Evolutionary conservation across 495 filamentous ascomycete genomes (phyloP).

Genomic region (Hypoxylon fragiforme): DNA sequence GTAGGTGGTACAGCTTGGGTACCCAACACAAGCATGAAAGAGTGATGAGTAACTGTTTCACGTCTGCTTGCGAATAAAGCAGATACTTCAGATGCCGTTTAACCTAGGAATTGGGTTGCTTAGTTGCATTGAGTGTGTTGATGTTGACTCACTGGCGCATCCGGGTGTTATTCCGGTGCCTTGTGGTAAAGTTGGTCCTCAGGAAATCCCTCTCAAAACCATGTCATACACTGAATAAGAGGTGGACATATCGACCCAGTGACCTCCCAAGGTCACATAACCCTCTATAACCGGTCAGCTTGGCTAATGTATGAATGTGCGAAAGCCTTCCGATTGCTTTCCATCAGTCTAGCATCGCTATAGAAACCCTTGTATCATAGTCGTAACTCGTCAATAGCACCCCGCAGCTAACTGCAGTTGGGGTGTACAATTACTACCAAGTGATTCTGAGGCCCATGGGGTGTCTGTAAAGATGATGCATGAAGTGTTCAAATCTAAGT

Average conservation of each 20-base stretch:
- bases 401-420: constrained; percentile 10
- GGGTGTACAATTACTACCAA: constrained; percentile 8
- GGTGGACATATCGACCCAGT: not conserved
- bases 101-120: too few relatives aligned
- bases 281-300: constrained; percentile 7
- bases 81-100: too few relatives aligned
- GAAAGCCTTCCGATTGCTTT: not conserved
- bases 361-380: too few relatives aligned
- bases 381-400: constrained; percentile 22
- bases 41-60: too few relatives aligned
- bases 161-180: too few relatives aligned
- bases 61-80: too few relatives aligned
- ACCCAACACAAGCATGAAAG: too few relatives aligned
- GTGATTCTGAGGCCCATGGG: constrained; percentile 12
- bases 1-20: not conserved
- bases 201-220: not conserved
- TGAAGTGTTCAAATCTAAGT: constrained; percentile 11
- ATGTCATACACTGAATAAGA: not conserved
- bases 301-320: not conserved
- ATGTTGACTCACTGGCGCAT: too few relatives aligned
- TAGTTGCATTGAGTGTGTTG: too few relatives aligned
- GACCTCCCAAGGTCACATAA: constrained; percentile 12
- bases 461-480: constrained; percentile 19
- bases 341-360: not conserved
- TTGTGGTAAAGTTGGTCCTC: not conserved